These are phyloP conservation scores for Candida ficus DNA, from an alignment of 805 yeast species.

Conservation along the genomic window DNA sequence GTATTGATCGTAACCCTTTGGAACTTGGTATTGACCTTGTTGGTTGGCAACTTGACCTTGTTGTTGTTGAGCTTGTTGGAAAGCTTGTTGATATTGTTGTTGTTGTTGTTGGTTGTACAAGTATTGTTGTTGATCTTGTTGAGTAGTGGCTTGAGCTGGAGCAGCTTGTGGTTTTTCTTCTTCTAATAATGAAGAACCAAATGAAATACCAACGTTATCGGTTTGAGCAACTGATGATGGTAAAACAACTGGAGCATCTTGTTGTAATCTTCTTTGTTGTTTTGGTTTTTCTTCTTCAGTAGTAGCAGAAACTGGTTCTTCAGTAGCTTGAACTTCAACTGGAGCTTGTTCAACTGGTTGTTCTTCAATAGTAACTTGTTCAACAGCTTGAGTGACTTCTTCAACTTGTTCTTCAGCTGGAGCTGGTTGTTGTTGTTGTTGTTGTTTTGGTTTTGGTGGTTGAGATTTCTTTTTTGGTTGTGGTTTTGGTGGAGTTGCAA, in stretches of 20 bases:
- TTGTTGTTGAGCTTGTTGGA: slow-evolving; percentile 21
- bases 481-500: slow-evolving; percentile 43
- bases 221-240: slow-evolving; percentile 37
- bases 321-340: slow-evolving; percentile 14
- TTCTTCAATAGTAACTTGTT: slow-evolving; percentile 19
- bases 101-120: slow-evolving; percentile 9
- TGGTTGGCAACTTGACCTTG: slow-evolving; percentile 14
- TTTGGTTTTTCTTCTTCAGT: slow-evolving; percentile 22
- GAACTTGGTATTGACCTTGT: slow-evolving; percentile 14
- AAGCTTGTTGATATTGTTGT: slow-evolving; percentile 13
- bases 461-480: too few species aligned
- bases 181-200: slow-evolving; percentile 51
- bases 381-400: not conserved
- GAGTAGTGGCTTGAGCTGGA: slow-evolving; percentile 16
- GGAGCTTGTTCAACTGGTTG: slow-evolving; percentile 15
- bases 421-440: not conserved
- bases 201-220: slow-evolving; percentile 49
- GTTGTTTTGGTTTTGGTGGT: slow-evolving; percentile 21
- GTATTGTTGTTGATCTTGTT: slow-evolving; percentile 10
- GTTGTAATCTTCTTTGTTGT: slow-evolving; percentile 32
- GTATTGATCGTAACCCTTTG: slow-evolving; percentile 31
- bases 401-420: not conserved
- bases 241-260: slow-evolving; percentile 44
- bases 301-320: slow-evolving; percentile 10
- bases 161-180: slow-evolving; percentile 20